Conservation (phyloP, 2,329 filamentous ascomycete species). For the Orbilia brochopaga region DNA sequence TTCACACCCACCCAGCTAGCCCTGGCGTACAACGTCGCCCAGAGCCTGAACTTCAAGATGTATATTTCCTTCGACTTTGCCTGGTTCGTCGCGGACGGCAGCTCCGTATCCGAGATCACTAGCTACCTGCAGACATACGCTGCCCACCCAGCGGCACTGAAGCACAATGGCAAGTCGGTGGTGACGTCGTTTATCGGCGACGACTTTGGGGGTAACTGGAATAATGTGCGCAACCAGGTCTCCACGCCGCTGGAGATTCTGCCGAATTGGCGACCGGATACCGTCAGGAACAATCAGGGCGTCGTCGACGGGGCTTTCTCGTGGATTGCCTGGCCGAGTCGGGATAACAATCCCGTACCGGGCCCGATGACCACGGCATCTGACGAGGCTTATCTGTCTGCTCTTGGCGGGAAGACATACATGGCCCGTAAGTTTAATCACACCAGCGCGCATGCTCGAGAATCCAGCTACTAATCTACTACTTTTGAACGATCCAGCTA, state of each 20-base stretch:
- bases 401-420: constrained; percentile 60
- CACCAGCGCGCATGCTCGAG: neutral
- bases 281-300: constrained; percentile 26
- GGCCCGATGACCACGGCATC: constrained; percentile 58
- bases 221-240: constrained; percentile 34
- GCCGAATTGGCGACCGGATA: constrained; percentile 39
- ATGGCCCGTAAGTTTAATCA: constrained; percentile 59
- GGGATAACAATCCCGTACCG: constrained; percentile 49
- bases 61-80: constrained; percentile 57
- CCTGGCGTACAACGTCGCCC: constrained; percentile 57
- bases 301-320: constrained; percentile 57
- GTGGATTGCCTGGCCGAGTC: constrained; percentile 63
- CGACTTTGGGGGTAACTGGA: constrained; percentile 55
- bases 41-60: constrained; percentile 55
- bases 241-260: constrained; percentile 42
- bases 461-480: neutral
- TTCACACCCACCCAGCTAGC: constrained; percentile 55
- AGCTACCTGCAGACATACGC: constrained; percentile 58
- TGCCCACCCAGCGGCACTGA: constrained; percentile 58
- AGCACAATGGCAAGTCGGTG: constrained; percentile 60
- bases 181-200: constrained; percentile 64
- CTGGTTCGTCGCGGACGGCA: constrained; percentile 51
- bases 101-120: constrained; percentile 54
- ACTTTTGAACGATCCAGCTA: constrained; percentile 49
- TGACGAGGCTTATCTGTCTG: constrained; percentile 59